Conservation (phyloP, 139 green algal species). For the Picochlorum sp. region DNA sequence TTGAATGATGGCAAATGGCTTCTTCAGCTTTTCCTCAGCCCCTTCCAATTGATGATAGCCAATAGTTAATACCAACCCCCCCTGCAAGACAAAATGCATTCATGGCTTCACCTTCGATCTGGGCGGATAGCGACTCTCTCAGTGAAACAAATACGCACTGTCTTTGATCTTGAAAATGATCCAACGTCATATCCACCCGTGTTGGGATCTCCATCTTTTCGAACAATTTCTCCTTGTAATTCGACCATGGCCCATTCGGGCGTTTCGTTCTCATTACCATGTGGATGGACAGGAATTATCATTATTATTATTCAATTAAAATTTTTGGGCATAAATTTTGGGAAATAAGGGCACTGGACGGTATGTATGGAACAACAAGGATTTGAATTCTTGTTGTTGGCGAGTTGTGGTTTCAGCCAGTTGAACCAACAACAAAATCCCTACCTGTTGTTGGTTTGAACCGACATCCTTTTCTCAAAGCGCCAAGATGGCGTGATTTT, state of each 20-base stretch:
- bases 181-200: slow-evolving; percentile 32
- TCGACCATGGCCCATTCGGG: slow-evolving; percentile 40
- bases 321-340: background rate
- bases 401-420: too few species aligned
- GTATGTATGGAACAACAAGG: too few species aligned
- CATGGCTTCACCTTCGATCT: background rate
- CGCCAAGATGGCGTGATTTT: too few species aligned
- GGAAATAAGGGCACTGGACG: too few species aligned
- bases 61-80: slow-evolving; percentile 51
- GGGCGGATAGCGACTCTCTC: background rate
- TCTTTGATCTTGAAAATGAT: slow-evolving; percentile 19
- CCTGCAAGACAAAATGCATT: slow-evolving; percentile 16
- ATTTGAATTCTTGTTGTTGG: too few species aligned
- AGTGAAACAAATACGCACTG: slow-evolving; percentile 14
- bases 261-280: background rate
- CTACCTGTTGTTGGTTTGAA: too few species aligned
- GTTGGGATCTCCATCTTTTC: slow-evolving; percentile 11
- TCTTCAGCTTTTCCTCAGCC: slow-evolving; percentile 63
- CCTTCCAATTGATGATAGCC: slow-evolving; percentile 79
- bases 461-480: too few species aligned
- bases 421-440: too few species aligned
- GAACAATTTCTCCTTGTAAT: slow-evolving; percentile 43
- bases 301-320: slow-evolving; percentile 7
- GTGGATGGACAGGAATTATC: slow-evolving; percentile 20
- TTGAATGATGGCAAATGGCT: slow-evolving; percentile 66